phyloP scores from a whole-genome alignment of 192 early-diverging fungal species.

The Coemansia sp. region DNA sequence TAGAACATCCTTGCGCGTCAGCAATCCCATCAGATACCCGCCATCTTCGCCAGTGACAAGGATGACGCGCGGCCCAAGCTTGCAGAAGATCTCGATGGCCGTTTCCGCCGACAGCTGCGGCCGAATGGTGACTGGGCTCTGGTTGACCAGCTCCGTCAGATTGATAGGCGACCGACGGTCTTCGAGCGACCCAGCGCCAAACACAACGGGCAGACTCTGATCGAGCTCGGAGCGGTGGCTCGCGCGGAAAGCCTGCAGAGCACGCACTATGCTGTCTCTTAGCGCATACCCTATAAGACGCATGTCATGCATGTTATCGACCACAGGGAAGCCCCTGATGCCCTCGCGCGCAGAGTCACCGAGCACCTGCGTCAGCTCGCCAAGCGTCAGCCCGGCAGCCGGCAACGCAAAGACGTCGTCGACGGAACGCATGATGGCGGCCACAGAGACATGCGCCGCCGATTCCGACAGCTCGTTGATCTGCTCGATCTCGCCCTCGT shows the following conservation, averaged over 20 bases:
- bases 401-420: slow-evolving; percentile 56
- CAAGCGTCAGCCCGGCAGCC: slow-evolving; percentile 53
- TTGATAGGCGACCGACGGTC: neutral
- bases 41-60: slow-evolving; percentile 61
- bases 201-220: neutral
- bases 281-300: slow-evolving; percentile 69
- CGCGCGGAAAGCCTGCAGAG: neutral
- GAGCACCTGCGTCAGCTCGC: slow-evolving; percentile 55
- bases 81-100: slow-evolving; percentile 78
- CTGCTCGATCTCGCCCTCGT: slow-evolving; percentile 61
- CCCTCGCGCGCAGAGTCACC: slow-evolving; percentile 41
- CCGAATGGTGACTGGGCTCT: slow-evolving; percentile 69
- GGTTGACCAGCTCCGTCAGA: slow-evolving; percentile 31
- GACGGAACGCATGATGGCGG: slow-evolving; percentile 58
- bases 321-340: slow-evolving; percentile 71
- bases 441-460: slow-evolving; percentile 6
- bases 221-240: no score
- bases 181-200: neutral
- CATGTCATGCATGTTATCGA: slow-evolving; percentile 60
- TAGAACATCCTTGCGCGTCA: slow-evolving; percentile 76
- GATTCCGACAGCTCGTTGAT: neutral
- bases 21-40: slow-evolving; percentile 62
- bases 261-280: slow-evolving; percentile 37
- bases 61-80: slow-evolving; percentile 73
- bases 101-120: slow-evolving; percentile 70